phyloP scores from a whole-genome alignment of 2,329 filamentous ascomycete species.

The Capronia coronata region DNA sequence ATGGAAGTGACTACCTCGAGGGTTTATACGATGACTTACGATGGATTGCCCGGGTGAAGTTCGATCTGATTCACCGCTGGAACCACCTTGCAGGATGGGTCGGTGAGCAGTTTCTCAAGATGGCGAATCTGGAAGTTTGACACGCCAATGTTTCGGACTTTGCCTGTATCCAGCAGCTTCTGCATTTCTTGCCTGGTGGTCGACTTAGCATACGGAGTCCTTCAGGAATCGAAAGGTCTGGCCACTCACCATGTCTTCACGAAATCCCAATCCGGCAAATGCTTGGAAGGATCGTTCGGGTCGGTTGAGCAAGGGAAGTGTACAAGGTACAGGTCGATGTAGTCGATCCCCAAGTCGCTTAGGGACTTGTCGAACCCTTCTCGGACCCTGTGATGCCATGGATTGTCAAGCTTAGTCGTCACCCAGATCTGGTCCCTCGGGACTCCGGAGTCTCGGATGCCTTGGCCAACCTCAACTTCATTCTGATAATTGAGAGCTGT shows the following conservation, averaged over 20 bases:
- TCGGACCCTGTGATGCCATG: conserved; percentile 30
- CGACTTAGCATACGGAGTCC: neutral
- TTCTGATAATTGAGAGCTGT: conserved; percentile 56
- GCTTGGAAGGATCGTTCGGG: conserved; percentile 15
- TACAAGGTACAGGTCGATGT: conserved; percentile 60
- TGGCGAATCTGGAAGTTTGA: conserved; percentile 56
- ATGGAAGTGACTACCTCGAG: neutral
- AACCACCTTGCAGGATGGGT: conserved; percentile 31
- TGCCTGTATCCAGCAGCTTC: conserved; percentile 49
- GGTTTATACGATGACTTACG: conserved; percentile 3
- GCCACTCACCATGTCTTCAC: conserved; percentile 22
- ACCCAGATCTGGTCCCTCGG: conserved; percentile 77
- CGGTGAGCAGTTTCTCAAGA: conserved; percentile 36
- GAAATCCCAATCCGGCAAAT: conserved; percentile 44
- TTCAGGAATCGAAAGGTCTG: neutral
- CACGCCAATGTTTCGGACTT: conserved; percentile 61
- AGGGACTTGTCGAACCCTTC: conserved; percentile 52
- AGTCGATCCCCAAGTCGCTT: conserved; percentile 55
- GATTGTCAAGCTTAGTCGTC: conserved; percentile 75
- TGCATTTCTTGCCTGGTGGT: conserved; percentile 56
- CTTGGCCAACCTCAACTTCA: conserved; percentile 74
- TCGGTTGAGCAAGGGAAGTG: conserved; percentile 36
- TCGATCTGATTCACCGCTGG: conserved; percentile 32
- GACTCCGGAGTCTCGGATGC: conserved; percentile 65
- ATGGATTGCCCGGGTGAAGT: conserved; percentile 28